These are phyloP conservation scores for Litsea cubeba DNA, from an alignment of 164 flowering plant species.

Conservation along the genomic window DNA sequence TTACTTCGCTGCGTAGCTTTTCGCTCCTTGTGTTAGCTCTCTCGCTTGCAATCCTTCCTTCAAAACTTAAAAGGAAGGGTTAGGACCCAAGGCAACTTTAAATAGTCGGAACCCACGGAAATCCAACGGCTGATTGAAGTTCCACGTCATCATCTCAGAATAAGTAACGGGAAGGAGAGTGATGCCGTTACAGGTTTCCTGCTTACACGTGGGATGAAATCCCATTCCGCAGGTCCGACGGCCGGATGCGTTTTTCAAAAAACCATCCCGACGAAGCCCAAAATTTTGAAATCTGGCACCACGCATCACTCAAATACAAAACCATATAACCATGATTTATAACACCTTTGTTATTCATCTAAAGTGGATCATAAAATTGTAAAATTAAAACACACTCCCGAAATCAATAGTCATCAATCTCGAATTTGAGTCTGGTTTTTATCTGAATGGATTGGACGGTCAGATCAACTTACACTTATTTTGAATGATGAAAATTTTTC, in stretches of 20 bases:
- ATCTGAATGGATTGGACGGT: accelerated
- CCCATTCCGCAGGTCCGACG: background rate
- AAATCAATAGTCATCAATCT: too few relatives aligned
- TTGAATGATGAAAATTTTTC: too few relatives aligned
- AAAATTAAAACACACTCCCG: too few relatives aligned
- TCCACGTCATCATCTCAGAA: background rate
- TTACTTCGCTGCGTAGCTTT: background rate
- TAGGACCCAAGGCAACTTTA: background rate
- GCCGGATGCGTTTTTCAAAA: background rate
- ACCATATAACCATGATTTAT: too few relatives aligned
- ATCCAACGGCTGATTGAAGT: background rate
- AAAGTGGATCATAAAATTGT: too few relatives aligned
- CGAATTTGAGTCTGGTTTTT: too few relatives aligned
- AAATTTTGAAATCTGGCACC: too few relatives aligned
- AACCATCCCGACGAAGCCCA: too few relatives aligned
- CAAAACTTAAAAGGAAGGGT: background rate
- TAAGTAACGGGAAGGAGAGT: background rate
- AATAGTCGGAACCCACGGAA: background rate
- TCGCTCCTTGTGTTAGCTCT: background rate
- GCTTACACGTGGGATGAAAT: background rate
- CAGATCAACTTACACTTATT: too few relatives aligned
- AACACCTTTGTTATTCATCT: too few relatives aligned
- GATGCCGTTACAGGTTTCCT: background rate
- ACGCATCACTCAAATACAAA: too few relatives aligned
- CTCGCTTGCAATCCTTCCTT: background rate